Conservation (phyloP, 73 alveolate species). For the Paramecium octaurelia region DNA sequence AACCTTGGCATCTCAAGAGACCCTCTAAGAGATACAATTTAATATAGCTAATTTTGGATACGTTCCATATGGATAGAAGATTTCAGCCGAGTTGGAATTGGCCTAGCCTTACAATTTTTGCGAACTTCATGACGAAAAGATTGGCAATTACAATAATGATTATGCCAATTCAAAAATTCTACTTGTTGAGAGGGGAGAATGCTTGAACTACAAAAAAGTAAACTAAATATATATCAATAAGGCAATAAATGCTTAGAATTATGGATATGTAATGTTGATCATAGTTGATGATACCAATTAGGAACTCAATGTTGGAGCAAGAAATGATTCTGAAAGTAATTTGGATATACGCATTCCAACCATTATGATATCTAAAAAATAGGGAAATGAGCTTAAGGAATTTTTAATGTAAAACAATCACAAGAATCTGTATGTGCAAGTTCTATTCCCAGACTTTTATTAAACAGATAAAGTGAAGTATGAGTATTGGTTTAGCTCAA, state of each 20-base stretch:
- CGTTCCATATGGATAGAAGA: slow-evolving; percentile 14
- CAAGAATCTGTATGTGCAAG: neutral
- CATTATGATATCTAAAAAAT: neutral
- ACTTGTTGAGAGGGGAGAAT: neutral
- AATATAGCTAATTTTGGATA: neutral
- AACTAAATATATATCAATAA: neutral
- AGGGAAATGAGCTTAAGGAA: neutral
- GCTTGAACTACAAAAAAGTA: neutral
- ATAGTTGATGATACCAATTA: neutral
- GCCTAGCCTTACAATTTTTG: neutral
- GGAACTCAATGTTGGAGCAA: neutral
- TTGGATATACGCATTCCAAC: neutral
- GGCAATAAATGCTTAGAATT: neutral
- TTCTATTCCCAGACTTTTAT: neutral
- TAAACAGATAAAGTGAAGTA: neutral
- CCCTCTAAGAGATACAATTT: neutral
- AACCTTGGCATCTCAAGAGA: neutral
- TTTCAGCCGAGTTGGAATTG: neutral
- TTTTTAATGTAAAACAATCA: neutral
- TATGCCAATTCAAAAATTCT: neutral
- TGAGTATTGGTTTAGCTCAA: slow-evolving; percentile 15
- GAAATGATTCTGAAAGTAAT: neutral
- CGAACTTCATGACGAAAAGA: neutral
- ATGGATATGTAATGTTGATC: neutral
- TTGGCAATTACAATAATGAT: neutral